Evolutionary conservation across 2,329 filamentous ascomycete species (phyloP).

Genomic region (Herpotrichia juniperi): DNA sequence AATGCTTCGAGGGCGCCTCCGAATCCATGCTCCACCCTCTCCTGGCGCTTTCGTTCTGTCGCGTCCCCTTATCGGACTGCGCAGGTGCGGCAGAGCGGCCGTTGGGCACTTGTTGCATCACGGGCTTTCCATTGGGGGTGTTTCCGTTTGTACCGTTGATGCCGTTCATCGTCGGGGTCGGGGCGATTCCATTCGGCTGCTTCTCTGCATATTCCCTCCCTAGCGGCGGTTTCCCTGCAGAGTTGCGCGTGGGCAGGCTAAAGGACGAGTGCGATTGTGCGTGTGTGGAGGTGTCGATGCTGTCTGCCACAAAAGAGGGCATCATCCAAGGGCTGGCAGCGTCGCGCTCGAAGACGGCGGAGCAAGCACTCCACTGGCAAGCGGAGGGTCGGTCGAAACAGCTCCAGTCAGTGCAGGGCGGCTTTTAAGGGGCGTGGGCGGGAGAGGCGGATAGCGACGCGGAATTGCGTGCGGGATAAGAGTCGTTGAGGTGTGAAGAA

Average conservation of each 20-base stretch:
- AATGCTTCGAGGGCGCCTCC: conserved; percentile 28
- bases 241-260: conserved; percentile 30
- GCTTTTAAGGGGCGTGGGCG: conserved; percentile 21
- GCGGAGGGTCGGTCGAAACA: conserved; percentile 29
- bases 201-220: conserved; percentile 27
- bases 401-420: conserved; percentile 23
- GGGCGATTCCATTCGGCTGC: conserved; percentile 33
- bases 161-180: conserved; percentile 36
- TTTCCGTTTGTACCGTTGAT: too few relatives aligned
- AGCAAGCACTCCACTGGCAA: conserved; percentile 31
- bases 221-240: conserved; percentile 29
- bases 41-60: conserved; percentile 32
- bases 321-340: conserved; percentile 49
- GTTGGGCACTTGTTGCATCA: conserved; percentile 41
- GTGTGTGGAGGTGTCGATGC: conserved; percentile 48
- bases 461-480: conserved; percentile 1
- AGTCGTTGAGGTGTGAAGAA: conserved; percentile 14
- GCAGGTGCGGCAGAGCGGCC: conserved; percentile 40
- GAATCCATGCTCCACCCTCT: conserved; percentile 24
- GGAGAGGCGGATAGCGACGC: conserved; percentile 5
- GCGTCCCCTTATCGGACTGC: conserved; percentile 46
- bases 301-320: conserved; percentile 58
- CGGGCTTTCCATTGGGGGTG: conserved; percentile 32
- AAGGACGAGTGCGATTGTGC: conserved; percentile 30
- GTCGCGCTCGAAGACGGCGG: conserved; percentile 39